Base-by-base conservation (phyloP, 1,139 yeast genomes). In the Eremothecium cymbalariae region DNA sequence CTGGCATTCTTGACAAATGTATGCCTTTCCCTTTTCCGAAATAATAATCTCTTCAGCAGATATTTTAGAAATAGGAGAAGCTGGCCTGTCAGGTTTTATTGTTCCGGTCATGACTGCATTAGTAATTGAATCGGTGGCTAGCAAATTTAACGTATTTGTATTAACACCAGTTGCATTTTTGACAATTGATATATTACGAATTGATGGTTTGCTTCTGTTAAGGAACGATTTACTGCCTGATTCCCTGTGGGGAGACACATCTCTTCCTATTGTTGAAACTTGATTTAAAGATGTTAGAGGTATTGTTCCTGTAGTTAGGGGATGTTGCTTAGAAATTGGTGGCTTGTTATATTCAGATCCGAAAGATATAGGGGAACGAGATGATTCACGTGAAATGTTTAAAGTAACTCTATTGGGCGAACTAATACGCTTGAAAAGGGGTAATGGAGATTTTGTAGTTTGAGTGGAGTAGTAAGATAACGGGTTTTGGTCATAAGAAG, bases 391-490 rank as follows among this genome's bases (percentile, higher is more conserved):
- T 4, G 60, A 56, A 18, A 56, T 54, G 34, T 56, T 56, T 32
- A 56, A 40, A 22, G 59, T 56, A 5, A 56, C 60, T 38, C 56
- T 56, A 34, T 56, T 55, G 4, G 60, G 57, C 5, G 59, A 54
- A 32, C 53, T 55, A 12, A 56, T 42, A 29, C 59, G 46, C 35
- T 52, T 54, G 29, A 56, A 48, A 28, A 51, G 51, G 7, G 59
- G 56, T 28, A 51, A 32, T 20, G 27, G 43, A 31, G 31, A 33
- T 38, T 22, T 40, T 19, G 26, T 32, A 19, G 13, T 25, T 13
- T 25, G 30, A 7, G 48, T 31, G 6, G 41, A 40, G 25, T 40
- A 43, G 31, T 39, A 44, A 16, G 49, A 44, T 28, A 42, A 34
- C 21, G 43, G 48, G 29, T 46, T 44, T 12, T 43, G 49, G 25